Evolutionary conservation across 1,284 basidiomycete genomes (phyloP).

Genomic region (Cutaneotrichosporon cavernicola): DNA sequence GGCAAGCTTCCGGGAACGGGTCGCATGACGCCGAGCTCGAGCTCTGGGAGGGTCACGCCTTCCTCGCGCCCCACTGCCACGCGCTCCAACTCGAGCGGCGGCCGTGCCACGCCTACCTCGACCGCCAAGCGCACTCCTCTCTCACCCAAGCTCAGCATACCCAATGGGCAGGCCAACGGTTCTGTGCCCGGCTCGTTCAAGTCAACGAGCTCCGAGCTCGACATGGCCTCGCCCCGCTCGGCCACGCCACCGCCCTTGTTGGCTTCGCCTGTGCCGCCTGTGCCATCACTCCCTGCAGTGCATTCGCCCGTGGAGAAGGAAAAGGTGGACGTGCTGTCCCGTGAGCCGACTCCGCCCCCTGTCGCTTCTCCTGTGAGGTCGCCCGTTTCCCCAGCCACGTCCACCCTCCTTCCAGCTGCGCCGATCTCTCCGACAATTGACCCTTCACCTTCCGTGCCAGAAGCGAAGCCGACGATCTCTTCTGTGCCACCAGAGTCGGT

Average conservation of each 20-base stretch:
- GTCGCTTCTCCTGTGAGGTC: background rate
- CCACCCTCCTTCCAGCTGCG: background rate
- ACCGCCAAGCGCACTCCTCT: conserved; percentile 7
- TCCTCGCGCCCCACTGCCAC: conserved; percentile 1
- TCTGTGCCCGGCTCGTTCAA: conserved; percentile 14
- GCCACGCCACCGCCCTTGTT: background rate
- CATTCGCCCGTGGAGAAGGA: background rate
- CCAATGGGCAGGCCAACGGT: conserved; percentile 1
- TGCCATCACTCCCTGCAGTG: background rate
- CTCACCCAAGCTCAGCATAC: background rate
- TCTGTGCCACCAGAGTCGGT: background rate
- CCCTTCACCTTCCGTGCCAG: background rate
- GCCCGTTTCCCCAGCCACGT: background rate
- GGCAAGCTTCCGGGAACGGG: background rate
- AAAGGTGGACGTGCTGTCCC: background rate
- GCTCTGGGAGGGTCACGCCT: conserved; percentile 1
- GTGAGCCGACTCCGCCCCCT: background rate
- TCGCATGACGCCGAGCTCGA: background rate
- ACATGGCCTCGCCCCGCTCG: background rate
- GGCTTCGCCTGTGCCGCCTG: background rate
- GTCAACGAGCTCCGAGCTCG: conserved; percentile 4
- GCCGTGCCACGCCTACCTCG: background rate
- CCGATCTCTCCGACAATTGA: background rate
- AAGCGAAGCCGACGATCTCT: conserved; percentile 10
- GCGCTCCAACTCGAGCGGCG: conserved; percentile 9